Evolutionary conservation across 352 stramenopile genomes (phyloP), one percentile per base, ranked within the genome.

Genomic region (Globisporangium yorkense): DNA sequence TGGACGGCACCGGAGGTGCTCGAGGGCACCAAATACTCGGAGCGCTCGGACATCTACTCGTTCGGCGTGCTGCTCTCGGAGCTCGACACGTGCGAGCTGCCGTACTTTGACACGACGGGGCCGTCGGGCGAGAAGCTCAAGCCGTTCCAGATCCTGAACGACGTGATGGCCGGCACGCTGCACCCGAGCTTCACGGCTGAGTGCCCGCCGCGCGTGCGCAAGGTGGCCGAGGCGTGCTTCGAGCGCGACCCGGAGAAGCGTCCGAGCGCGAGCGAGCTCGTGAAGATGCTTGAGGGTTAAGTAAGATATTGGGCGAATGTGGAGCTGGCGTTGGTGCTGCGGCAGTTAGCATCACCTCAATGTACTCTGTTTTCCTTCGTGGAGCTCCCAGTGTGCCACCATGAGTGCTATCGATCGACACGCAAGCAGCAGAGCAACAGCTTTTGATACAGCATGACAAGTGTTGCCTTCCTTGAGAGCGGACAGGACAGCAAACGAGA

Each of bases 61-160:
- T 71, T 79, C 27, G 68, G 71, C 7, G 68, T 76, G 50, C 44
- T 79, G 51, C 68, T 79, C 18, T 64, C 63, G 20, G 71, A 77
- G 50, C 60, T 79, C 20, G 71, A 72, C 54, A 47, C 51, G 41
- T 54, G 24, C 7, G 65, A 56, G n/a, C 21, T 53, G 41, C 69
- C 63, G 35, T 74, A 72, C 40, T 52, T 70, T 54, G 66, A 74
- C 48, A 60, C 67, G 1, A 40, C 53, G 31, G 65, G 63, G 3
- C 51, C 66, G 2, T 54, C 65, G 2, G 70, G 67, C 16, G 63
- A 63, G 15, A 66, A 57, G 50, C 65, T 77, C 15, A 75, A 75
- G 52, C 67, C 70, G 7, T 70, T 75, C 31, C 67, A 77, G 50
- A 67, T 77, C 24, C 45, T 77, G 39, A 77, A 75, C 43, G 61